Evolutionary conservation across 371 early-diverging fungal genomes (phyloP).

Genomic region (Fennellomyces sp.): DNA sequence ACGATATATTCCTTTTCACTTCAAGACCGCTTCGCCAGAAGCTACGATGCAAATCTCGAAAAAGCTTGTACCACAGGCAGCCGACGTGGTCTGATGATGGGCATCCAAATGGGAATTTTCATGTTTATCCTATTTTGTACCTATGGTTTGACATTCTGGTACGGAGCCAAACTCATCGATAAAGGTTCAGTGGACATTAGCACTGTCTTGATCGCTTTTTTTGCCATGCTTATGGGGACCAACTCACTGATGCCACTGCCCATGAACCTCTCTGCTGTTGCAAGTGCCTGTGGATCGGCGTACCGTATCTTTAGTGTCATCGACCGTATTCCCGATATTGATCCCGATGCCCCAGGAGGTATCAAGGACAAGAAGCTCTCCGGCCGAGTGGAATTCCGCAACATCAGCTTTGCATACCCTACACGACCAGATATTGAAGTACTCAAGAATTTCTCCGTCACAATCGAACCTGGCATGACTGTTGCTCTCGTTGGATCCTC

Average conservation of each 20-base stretch:
- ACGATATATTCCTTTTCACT: conserved; percentile 79
- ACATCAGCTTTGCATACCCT: conserved; percentile 78
- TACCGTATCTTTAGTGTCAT: conserved; percentile 75
- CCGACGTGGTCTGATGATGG: conserved; percentile 40
- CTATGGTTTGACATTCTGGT: conserved; percentile 75
- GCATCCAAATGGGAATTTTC: conserved; percentile 49
- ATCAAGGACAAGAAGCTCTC: conserved; percentile 42
- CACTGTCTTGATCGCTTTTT: conserved; percentile 68
- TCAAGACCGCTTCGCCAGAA: conserved; percentile 55
- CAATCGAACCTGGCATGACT: conserved; percentile 72
- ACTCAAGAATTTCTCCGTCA: conserved; percentile 61
- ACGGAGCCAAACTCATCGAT: conserved; percentile 54
- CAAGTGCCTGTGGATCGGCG: conserved; percentile 71
- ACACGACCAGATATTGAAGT: conserved; percentile 73
- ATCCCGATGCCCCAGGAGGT: conserved; percentile 59
- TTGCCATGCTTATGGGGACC: conserved; percentile 69
- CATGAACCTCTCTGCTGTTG: conserved; percentile 65
- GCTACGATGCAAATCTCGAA: conserved; percentile 59
- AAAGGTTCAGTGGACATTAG: neutral
- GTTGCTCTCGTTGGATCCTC: conserved; percentile 83
- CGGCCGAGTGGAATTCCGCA: conserved; percentile 72
- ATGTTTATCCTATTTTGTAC: conserved; percentile 58
- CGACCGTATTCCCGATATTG: conserved; percentile 74
- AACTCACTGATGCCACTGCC: conserved; percentile 47
- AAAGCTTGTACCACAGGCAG: conserved; percentile 57